Conservation (phyloP, 2,329 filamentous ascomycete genomes). For the Penicillium thymicola region DNA sequence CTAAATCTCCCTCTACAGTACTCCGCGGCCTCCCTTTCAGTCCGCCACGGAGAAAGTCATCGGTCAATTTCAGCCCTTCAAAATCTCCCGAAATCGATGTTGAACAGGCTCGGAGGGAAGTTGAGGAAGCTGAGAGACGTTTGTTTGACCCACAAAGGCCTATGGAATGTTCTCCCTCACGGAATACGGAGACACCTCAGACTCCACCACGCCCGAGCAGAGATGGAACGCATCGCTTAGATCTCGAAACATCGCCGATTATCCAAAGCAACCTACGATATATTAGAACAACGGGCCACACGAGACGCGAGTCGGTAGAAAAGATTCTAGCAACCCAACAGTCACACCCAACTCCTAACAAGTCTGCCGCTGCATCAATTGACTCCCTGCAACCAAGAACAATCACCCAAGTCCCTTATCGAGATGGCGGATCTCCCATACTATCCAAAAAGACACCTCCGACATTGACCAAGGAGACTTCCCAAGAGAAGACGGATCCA, state of each 20-base stretch:
- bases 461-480: slow-evolving; percentile 37
- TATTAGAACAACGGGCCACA: slow-evolving; percentile 49
- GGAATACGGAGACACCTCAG: slow-evolving; percentile 29
- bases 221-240: slow-evolving; percentile 63
- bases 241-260: slow-evolving; percentile 52
- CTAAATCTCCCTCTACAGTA: not conserved
- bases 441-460: slow-evolving; percentile 29
- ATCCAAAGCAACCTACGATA: slow-evolving; percentile 55
- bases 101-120: slow-evolving; percentile 30
- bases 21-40: slow-evolving; percentile 49
- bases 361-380: slow-evolving; percentile 34
- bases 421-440: slow-evolving; percentile 32
- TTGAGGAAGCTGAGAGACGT: slow-evolving; percentile 28
- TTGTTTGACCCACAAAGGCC: slow-evolving; percentile 15
- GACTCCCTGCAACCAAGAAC: slow-evolving; percentile 39
- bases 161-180: slow-evolving; percentile 26
- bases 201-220: slow-evolving; percentile 64
- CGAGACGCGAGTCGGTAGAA: slow-evolving; percentile 50
- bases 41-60: slow-evolving; percentile 61
- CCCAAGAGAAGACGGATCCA: slow-evolving; percentile 28
- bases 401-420: slow-evolving; percentile 33
- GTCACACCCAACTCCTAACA: slow-evolving; percentile 27
- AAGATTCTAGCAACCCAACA: slow-evolving; percentile 37
- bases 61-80: slow-evolving; percentile 50
- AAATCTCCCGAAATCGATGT: slow-evolving; percentile 23